These are phyloP conservation scores for Alternaria viburni DNA, from an alignment of 2,329 filamentous ascomycete species.

Conservation along the genomic window DNA sequence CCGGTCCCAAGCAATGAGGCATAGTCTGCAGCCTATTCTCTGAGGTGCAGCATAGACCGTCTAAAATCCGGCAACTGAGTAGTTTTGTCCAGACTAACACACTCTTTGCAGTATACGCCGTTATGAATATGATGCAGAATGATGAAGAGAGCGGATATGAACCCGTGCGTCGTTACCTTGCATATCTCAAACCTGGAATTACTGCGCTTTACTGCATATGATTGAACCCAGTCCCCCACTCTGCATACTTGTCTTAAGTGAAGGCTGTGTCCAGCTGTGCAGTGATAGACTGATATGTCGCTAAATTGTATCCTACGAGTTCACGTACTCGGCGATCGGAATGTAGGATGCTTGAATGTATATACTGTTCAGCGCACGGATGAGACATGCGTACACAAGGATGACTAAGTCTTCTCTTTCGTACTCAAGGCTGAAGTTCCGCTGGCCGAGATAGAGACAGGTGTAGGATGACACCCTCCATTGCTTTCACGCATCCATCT, in stretches of 20 bases:
- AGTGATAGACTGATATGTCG: slow-evolving; percentile 65
- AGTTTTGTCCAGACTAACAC: slow-evolving; percentile 15
- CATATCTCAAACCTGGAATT: slow-evolving; percentile 28
- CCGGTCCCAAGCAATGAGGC: slow-evolving; percentile 59
- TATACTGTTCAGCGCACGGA: slow-evolving; percentile 69
- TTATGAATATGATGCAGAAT: slow-evolving; percentile 38
- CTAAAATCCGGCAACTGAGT: slow-evolving; percentile 17
- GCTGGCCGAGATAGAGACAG: slow-evolving; percentile 11
- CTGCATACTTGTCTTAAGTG: slow-evolving; percentile 62
- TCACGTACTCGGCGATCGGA: slow-evolving; percentile 57
- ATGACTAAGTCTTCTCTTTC: slow-evolving; percentile 65
- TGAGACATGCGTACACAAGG: slow-evolving; percentile 66
- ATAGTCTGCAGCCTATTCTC: slow-evolving; percentile 20
- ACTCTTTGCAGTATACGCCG: background rate
- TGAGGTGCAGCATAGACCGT: slow-evolving; percentile 24
- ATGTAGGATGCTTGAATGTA: slow-evolving; percentile 64
- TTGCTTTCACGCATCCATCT: background rate
- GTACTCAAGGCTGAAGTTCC: slow-evolving; percentile 55
- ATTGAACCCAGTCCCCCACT: slow-evolving; percentile 61
- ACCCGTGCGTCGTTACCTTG: slow-evolving; percentile 34
- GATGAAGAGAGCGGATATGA: slow-evolving; percentile 27
- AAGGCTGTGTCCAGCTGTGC: slow-evolving; percentile 52
- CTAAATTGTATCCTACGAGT: slow-evolving; percentile 64
- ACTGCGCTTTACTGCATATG: slow-evolving; percentile 33
- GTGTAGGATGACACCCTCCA: background rate